A percentile compares a stretch with the other conserved stretches of the same genome.
phyloP scores from a whole-genome alignment of 768 basidiomycete genomes.

The Auricularia sp. region DNA sequence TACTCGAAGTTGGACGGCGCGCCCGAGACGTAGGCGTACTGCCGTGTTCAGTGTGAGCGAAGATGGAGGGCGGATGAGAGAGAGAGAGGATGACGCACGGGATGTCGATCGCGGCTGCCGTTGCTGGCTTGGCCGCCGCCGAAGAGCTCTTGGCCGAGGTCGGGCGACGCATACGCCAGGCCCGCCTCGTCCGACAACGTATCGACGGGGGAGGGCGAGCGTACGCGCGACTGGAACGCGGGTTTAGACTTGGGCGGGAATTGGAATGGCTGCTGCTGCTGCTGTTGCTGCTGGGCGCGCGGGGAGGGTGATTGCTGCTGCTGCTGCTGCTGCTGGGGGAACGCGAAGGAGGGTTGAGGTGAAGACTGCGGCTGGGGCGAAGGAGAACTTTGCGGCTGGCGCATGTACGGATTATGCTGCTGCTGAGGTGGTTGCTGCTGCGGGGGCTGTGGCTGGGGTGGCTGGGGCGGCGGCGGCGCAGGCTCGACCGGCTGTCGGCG shows the following conservation, averaged over 20 bases:
- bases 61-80: too few relatives aligned
- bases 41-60: too few relatives aligned
- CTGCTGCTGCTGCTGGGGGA: background rate
- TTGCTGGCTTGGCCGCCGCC: background rate
- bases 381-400: background rate
- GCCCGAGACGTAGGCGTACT: background rate
- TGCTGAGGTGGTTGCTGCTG: background rate
- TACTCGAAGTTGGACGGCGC: background rate
- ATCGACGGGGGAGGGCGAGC: background rate
- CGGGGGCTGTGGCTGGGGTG: slow-evolving; percentile 10
- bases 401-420: slow-evolving; percentile 4
- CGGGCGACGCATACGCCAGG: background rate
- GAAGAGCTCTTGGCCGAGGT: background rate
- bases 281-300: background rate
- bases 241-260: background rate
- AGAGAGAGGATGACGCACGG: background rate
- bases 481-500: slow-evolving; percentile 36
- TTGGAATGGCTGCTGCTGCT: background rate
- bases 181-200: background rate
- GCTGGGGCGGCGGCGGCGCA: slow-evolving; percentile 32
- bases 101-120: background rate
- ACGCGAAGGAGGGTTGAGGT: background rate
- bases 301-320: background rate
- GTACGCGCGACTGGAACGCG: background rate
- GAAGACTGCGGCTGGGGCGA: slow-evolving; percentile 4